These are phyloP conservation scores for Nicotiana knightiana DNA, from an alignment of 257 asterid species.

Conservation along the genomic window DNA sequence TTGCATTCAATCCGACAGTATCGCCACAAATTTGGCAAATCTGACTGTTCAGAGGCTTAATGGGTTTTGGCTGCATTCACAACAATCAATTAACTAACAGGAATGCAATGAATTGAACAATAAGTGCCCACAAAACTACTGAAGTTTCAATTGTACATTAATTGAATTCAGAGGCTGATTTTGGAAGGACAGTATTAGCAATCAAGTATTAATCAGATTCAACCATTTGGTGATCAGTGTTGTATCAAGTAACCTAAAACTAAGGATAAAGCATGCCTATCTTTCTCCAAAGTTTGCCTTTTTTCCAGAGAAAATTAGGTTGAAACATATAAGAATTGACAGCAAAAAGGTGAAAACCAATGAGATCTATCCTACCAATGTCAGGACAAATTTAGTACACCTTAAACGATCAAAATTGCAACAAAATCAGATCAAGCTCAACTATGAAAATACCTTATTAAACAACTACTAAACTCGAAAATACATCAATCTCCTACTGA, in stretches of 20 bases:
- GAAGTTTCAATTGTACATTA: background rate
- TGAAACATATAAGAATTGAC: too few relatives aligned
- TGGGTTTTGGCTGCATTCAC: background rate
- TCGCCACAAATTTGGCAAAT: conserved; percentile 93
- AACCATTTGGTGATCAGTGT: background rate
- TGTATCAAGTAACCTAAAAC: background rate
- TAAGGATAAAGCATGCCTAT: background rate
- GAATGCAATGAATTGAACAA: background rate
- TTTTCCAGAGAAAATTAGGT: background rate
- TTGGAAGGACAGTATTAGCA: too few relatives aligned
- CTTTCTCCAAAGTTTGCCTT: background rate
- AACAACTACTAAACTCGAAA: too few relatives aligned
- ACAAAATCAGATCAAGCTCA: background rate
- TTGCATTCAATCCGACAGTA: conserved; percentile 52
- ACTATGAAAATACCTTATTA: too few relatives aligned
- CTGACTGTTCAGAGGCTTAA: conserved; percentile 49
- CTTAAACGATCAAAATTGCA: background rate
- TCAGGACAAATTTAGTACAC: background rate
- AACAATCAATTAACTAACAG: background rate
- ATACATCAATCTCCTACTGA: background rate
- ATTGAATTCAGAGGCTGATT: background rate
- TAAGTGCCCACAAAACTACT: background rate
- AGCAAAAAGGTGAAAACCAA: background rate
- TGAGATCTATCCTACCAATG: background rate
- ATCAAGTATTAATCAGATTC: background rate